Base-by-base conservation (phyloP, 2,329 filamentous ascomycete species). In the Fusarium anthophilum region DNA sequence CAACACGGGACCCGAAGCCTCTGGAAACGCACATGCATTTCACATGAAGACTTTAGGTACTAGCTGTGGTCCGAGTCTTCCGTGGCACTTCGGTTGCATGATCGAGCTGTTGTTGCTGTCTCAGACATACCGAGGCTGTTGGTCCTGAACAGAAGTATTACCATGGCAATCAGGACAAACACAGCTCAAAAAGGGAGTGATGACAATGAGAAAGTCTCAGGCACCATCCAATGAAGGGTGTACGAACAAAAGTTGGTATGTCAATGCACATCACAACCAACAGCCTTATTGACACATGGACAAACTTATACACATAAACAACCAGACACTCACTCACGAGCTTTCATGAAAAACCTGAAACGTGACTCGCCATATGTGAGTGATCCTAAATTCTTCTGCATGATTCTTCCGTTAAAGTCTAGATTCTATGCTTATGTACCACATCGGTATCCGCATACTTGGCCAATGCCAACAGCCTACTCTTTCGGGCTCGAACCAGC, bases 1-100 rank as follows among this genome's bases (percentile, higher is more conserved):
- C 5, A 56, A 32, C 15, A 8, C 7, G 15, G 20, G 28, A 30
- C 12, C 0, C 11, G 0, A 4, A 30, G 6, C 2, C 26, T 18
- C 22, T 51, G 2, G 3, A 50, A 32, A 14, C n/a, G 8, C 56
- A 51, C 56, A 58, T 51, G 43, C 15, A n/a, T 48, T 47, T 58
- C 43, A 59, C 56, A 9, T 51, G 32, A 28, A n/a, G 14, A 2
- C 3, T 20, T 1, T n/a, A 8, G 24, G 8, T 3, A 30, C 5
- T 18, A 9, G 15, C 10, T 12, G 9, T 3, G 5, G 17, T 28
- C 56, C 43, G 32, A 58, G 20, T 38, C 51, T 41, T 30, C 51
- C 51, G 51, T n/a, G n/a, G 8, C 6, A 10, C 14, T 41, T 41
- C 14, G 10, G 24, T 17, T 54, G 35, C 35, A 20, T n/a, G 3